phyloP scores from a whole-genome alignment of 768 basidiomycete species.

The Tylopilus plumbeoviolaceoides region DNA sequence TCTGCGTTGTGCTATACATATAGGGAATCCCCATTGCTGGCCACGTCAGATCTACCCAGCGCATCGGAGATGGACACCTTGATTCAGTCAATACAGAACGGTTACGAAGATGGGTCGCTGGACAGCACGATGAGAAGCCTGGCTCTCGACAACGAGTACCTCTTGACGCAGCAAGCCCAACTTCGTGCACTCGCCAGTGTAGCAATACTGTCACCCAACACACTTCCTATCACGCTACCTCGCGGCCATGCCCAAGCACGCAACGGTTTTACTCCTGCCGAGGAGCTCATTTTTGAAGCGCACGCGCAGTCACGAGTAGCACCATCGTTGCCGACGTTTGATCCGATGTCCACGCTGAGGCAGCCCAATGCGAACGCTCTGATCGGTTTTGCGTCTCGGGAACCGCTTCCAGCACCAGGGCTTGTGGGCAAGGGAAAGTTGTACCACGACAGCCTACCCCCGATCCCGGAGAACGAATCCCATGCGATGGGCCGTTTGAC shows the following conservation, averaged over 20 bases:
- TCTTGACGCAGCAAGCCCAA: constrained; percentile 17
- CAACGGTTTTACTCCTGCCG: constrained; percentile 63
- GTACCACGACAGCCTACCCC: constrained; percentile 20
- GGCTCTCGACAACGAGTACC: constrained; percentile 15
- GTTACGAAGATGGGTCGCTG: constrained; percentile 14
- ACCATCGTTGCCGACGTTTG: constrained; percentile 7
- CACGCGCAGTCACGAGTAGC: constrained; percentile 32
- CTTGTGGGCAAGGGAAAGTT: constrained; percentile 6
- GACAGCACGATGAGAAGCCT: constrained; percentile 12
- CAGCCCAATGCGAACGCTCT: constrained; percentile 6
- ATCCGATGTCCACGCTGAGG: constrained; percentile 6
- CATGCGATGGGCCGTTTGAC: constrained; percentile 22
- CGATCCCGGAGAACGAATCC: constrained; percentile 37
- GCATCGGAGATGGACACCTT: constrained; percentile 39
- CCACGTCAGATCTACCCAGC: constrained; percentile 19
- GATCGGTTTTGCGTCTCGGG: constrained; percentile 4
- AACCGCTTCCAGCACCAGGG: neutral
- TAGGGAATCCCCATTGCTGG: constrained; percentile 13
- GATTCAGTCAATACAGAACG: constrained; percentile 33
- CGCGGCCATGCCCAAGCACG: constrained; percentile 35
- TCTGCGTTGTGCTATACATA: constrained; percentile 18
- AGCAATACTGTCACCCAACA: constrained; percentile 8
- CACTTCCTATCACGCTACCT: constrained; percentile 6
- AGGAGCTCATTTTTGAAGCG: constrained; percentile 62
- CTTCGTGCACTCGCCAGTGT: constrained; percentile 23